Percentiles rank a stretch among this genome's conserved stretches.
Conservation (phyloP, 225 moss, liverwort and hornwort species). For the Marchantia polymorpha region DNA sequence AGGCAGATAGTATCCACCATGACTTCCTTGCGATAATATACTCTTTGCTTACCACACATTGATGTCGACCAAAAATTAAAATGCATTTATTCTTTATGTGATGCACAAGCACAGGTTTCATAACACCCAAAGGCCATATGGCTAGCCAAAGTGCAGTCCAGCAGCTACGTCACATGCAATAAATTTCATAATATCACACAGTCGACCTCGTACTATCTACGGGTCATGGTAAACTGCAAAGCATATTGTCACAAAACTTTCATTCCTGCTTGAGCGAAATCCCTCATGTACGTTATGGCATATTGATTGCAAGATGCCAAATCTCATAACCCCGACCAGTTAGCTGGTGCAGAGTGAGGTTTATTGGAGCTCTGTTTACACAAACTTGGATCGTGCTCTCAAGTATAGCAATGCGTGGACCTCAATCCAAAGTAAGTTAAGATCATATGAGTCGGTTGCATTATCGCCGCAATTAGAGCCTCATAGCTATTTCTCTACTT, state of each 20-base stretch:
- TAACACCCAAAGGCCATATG: no score
- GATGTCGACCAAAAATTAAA: no score
- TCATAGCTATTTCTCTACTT: conserved; percentile 16
- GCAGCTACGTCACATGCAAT: not conserved
- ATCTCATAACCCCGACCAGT: not conserved
- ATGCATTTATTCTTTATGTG: no score
- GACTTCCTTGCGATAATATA: no score
- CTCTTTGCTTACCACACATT: no score
- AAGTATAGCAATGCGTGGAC: not conserved
- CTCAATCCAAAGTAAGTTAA: not conserved
- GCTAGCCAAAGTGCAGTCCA: not conserved
- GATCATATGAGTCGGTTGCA: not conserved
- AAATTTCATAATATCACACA: not conserved
- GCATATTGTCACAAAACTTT: not conserved
- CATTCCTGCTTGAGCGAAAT: not conserved
- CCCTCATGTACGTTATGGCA: not conserved
- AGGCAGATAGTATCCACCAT: no score
- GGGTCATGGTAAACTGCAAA: not conserved
- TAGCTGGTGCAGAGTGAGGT: not conserved
- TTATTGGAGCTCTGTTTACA: not conserved
- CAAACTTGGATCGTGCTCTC: not conserved
- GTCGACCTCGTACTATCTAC: not conserved
- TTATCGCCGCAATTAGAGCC: not conserved
- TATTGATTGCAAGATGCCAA: not conserved
- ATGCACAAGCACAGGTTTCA: no score